These are phyloP conservation scores for Ceratocystis papillata DNA, from an alignment of 2,329 filamentous ascomycete species.

Conservation along the genomic window DNA sequence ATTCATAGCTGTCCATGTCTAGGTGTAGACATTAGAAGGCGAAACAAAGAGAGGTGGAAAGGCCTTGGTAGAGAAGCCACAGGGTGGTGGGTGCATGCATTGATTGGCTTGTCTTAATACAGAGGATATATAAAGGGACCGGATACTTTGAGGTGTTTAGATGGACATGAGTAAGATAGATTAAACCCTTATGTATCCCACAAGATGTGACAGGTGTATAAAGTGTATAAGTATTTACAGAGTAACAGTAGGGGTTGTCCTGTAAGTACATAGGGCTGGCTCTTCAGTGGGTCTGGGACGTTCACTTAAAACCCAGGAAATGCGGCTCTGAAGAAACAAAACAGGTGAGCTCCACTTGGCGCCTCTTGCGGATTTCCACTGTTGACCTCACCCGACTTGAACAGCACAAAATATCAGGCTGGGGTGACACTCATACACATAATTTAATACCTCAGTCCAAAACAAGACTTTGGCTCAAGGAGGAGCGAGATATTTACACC, in stretches of 20 bases:
- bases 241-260: no score
- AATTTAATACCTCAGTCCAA: no score
- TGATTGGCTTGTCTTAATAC: not conserved
- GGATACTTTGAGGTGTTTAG: no score
- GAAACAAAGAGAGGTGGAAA: not conserved
- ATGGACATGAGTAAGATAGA: no score
- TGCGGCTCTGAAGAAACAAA: slow-evolving; percentile 7
- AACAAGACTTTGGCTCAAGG: no score
- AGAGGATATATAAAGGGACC: not conserved
- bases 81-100: not conserved
- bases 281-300: no score
- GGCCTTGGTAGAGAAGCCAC: not conserved
- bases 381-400: slow-evolving; percentile 12
- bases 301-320: not conserved
- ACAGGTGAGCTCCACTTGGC: slow-evolving; percentile 15
- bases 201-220: no score
- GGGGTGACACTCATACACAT: no score
- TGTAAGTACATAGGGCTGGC: no score
- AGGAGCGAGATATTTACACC: no score
- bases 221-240: not conserved
- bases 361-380: slow-evolving; percentile 13
- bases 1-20: no score
- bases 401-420: not conserved
- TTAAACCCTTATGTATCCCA: no score
- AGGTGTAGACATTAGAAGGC: not conserved